Conservation (phyloP, 2,329 filamentous ascomycete genomes). For the Byssothecium circinans region DNA sequence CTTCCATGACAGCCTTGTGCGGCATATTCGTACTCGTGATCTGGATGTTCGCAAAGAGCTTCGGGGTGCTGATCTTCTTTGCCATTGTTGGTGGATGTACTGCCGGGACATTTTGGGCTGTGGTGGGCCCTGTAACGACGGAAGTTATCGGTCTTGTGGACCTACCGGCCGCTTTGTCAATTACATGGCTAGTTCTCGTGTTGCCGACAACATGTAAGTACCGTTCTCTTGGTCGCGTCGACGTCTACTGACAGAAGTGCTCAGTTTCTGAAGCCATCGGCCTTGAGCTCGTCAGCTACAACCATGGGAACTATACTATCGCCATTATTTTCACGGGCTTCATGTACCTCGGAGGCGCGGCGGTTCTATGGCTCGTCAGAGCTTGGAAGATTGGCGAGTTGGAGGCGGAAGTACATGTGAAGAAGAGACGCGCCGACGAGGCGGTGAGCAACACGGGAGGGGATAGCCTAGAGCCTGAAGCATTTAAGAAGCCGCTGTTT, state of each 20-base stretch:
- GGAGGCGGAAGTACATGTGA: slow-evolving; percentile 42
- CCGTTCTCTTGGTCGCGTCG: not conserved
- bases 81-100: slow-evolving; percentile 67
- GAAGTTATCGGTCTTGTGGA: slow-evolving; percentile 73
- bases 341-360: slow-evolving; percentile 62
- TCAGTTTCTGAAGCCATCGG: slow-evolving; percentile 59
- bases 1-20: slow-evolving; percentile 63
- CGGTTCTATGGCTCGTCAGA: slow-evolving; percentile 57
- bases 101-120: slow-evolving; percentile 67
- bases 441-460: not conserved
- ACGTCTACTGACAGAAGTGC: slow-evolving; percentile 5
- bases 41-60: slow-evolving; percentile 71
- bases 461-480: slow-evolving; percentile 1
- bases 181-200: slow-evolving; percentile 72
- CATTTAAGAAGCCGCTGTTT: slow-evolving; percentile 27
- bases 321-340: slow-evolving; percentile 63
- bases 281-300: slow-evolving; percentile 54
- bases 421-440: slow-evolving; percentile 23
- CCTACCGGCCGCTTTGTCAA: slow-evolving; percentile 68
- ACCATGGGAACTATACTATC: slow-evolving; percentile 56
- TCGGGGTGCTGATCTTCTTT: slow-evolving; percentile 71
- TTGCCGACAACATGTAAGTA: slow-evolving; percentile 66
- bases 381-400: slow-evolving; percentile 63
- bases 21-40: slow-evolving; percentile 68
- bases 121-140: slow-evolving; percentile 68